A percentile compares a stretch with the other conserved stretches of the same genome.
These are phyloP conservation scores for Pseudonectria foliicola DNA, from an alignment of 2,329 filamentous ascomycete genomes.

Conservation along the genomic window DNA sequence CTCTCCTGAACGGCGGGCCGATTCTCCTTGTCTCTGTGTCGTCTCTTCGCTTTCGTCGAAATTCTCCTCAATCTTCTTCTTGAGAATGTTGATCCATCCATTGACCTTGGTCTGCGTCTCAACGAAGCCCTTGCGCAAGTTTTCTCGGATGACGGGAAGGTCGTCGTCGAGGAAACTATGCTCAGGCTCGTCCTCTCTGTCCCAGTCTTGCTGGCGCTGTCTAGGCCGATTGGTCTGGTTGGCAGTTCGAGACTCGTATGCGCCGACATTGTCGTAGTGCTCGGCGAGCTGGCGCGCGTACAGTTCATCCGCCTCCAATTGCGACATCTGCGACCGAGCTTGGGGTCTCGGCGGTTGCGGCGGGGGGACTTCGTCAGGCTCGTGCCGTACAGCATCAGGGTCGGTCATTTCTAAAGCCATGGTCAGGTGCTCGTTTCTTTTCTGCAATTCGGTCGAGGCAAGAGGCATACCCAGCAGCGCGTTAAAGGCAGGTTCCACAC, in stretches of 20 bases:
- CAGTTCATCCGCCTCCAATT: conserved; percentile 83
- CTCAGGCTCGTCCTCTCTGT: conserved; percentile 57
- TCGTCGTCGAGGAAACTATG: conserved; percentile 95
- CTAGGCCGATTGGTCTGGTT: conserved; percentile 35
- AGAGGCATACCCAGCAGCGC: conserved; percentile 65
- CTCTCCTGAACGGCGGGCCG: conserved; percentile 50
- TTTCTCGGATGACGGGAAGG: conserved; percentile 85
- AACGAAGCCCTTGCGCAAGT: conserved; percentile 86
- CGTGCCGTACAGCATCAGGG: conserved; percentile 56
- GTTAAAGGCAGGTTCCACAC: conserved; percentile 91
- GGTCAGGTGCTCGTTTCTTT: conserved; percentile 7
- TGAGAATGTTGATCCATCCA: conserved; percentile 82
- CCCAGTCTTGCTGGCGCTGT: conserved; percentile 29
- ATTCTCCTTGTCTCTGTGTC: conserved; percentile 23
- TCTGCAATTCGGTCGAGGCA: too few relatives aligned
- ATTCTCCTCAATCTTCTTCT: conserved; percentile 89
- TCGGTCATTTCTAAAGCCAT: conserved; percentile 62
- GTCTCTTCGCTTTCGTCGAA: conserved; percentile 60
- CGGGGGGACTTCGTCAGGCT: conserved; percentile 53
- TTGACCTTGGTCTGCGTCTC: conserved; percentile 94
- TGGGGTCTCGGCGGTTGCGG: conserved; percentile 73
- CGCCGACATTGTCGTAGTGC: conserved; percentile 66
- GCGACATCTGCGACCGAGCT: conserved; percentile 58
- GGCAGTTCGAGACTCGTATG: conserved; percentile 50
- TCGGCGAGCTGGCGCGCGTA: conserved; percentile 91